These are phyloP conservation scores for Microdochium nivale DNA, from an alignment of 2,329 filamentous ascomycete genomes.

Conservation along the genomic window DNA sequence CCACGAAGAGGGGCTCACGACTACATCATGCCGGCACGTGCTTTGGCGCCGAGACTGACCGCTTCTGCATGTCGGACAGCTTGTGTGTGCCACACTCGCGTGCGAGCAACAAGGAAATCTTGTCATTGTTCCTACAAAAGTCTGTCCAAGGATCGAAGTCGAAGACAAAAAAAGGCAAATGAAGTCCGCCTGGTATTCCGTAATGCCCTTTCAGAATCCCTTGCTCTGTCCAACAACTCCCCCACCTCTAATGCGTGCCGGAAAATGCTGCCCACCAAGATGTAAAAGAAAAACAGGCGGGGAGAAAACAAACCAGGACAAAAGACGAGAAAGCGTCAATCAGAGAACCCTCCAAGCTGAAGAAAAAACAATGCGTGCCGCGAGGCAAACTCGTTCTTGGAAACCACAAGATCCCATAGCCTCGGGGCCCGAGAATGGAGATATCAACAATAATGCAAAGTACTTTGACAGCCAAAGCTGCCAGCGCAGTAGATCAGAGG, in stretches of 20 bases:
- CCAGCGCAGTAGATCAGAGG: slow-evolving; percentile 3
- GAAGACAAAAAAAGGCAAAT: neutral
- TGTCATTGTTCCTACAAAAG: neutral
- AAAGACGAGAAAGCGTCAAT: neutral
- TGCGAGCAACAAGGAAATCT: neutral
- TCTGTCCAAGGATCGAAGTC: neutral
- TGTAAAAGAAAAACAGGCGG: neutral
- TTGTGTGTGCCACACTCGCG: neutral
- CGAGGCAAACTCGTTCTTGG: slow-evolving; percentile 18
- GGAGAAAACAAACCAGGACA: neutral
- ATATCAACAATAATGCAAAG: no score
- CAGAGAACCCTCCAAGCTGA: neutral
- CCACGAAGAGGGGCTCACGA: neutral
- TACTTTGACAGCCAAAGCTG: slow-evolving; percentile 2
- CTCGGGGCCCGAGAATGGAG: slow-evolving; percentile 4
- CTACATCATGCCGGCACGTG: neutral
- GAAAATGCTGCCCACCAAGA: neutral
- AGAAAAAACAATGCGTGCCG: slow-evolving; percentile 16
- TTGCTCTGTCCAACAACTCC: neutral
- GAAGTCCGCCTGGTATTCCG: neutral
- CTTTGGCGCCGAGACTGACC: neutral
- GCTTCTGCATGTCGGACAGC: no score
- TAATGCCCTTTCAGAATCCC: neutral
- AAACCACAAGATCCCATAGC: neutral
- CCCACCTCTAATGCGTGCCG: neutral